Evolutionary conservation across 306 rosid genomes (phyloP), one percentile per base, ranked within the genome.

Genomic region (Potentilla sterilis): DNA sequence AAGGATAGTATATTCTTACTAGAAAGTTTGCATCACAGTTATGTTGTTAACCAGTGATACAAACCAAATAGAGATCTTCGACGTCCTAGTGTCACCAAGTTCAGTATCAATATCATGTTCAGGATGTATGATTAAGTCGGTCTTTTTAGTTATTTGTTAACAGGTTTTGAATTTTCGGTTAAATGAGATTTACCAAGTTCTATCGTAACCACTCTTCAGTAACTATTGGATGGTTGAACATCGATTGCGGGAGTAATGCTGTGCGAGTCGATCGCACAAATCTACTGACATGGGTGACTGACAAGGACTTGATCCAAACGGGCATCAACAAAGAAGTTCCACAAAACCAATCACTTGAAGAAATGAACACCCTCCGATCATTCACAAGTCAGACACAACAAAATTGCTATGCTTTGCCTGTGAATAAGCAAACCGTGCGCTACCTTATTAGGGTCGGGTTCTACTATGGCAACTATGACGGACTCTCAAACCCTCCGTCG

Each of bases 391-490:
- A 5, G 55, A 18, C 48, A 16, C 8, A 4, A 49, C 55, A 49
- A 49, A 49, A 49, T 49, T 49, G 55, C 7, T 49, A 49, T 16
- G 55, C n/a, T 18, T 49, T 49, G 55, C n/a, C n/a, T 6, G 55
- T 49, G 2, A 5, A 49, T 16, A 16, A 49, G 7, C n/a, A 49
- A 18, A 49, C n/a, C 21, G 55, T 49, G 7, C 55, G 55, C 55
- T 49, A 49, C 55, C n/a, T 49, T 6, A 49, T 49, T 49, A n/a
- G 55, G n/a, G 55, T 18, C 1, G 55, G 55, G 21, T 49, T 49
- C 52, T 68, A 55, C 24, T 77, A 77, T 5, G 80, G 69, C 21
- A 58, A 77, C 48, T 57, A 57, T 12, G 80, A 77, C 4, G 51
- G 65, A 22, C 58, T 41, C 19, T 12, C 41, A 0, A 57, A 14